A percentile compares a stretch with the other conserved stretches of the same genome.
These are phyloP conservation scores for Pyrenopolyporus hunteri DNA, from an alignment of 495 filamentous ascomycete species.

Conservation along the genomic window DNA sequence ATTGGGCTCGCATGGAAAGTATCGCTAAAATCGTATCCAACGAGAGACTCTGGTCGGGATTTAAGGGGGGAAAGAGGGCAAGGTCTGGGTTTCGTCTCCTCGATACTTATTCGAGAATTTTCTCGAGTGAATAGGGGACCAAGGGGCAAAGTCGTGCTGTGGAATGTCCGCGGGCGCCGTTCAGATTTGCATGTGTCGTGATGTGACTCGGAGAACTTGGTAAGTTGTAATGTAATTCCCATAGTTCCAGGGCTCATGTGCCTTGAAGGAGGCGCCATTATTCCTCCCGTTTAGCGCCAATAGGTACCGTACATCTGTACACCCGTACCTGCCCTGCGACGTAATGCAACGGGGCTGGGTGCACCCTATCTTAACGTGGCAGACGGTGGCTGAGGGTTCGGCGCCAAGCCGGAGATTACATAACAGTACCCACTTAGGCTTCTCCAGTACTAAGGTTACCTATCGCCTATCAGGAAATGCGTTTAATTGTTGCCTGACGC, in stretches of 20 bases:
- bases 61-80: background rate
- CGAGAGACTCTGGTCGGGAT: background rate
- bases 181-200: constrained; percentile 20
- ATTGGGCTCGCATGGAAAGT: constrained; percentile 40
- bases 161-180: constrained; percentile 19
- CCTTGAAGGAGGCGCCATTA: constrained; percentile 32
- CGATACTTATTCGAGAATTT: background rate
- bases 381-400: constrained; percentile 26
- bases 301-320: constrained; percentile 20
- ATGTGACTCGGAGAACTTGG: constrained; percentile 17
- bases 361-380: too few relatives aligned
- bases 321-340: constrained; percentile 29
- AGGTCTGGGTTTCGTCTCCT: background rate
- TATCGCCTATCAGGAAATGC: too few relatives aligned
- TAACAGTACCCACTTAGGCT: constrained; percentile 7
- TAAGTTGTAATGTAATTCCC: background rate
- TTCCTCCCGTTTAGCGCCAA: constrained; percentile 34
- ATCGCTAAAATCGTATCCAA: constrained; percentile 20
- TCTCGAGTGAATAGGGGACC: background rate
- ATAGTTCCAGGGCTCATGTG: constrained; percentile 4
- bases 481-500: too few relatives aligned
- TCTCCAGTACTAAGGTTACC: too few relatives aligned
- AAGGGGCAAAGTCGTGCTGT: background rate
- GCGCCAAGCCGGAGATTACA: constrained; percentile 12
- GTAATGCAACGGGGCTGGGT: constrained; percentile 44